Percentiles rank a stretch among this genome's conserved stretches.
phyloP scores from a whole-genome alignment of 2,329 filamentous ascomycete species.

The Aspergillus cejpii region DNA sequence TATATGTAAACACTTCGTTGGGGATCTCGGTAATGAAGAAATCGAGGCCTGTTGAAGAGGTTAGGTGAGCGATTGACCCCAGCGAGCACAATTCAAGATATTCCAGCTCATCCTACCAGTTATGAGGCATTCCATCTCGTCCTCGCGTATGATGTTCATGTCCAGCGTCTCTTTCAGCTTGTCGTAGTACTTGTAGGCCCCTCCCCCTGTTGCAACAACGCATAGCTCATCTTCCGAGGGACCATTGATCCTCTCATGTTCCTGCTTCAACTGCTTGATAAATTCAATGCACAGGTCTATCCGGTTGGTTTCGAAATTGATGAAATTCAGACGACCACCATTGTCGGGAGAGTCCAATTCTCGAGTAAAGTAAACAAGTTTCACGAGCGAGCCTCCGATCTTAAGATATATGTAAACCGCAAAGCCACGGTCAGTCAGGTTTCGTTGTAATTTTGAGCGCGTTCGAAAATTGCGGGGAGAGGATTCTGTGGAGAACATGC shows the following conservation, averaged over 20 bases:
- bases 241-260: constrained; percentile 70
- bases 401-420: constrained; percentile 42
- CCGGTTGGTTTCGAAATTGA: constrained; percentile 90
- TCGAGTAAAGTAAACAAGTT: constrained; percentile 94
- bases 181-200: constrained; percentile 95
- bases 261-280: constrained; percentile 75
- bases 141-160: constrained; percentile 82
- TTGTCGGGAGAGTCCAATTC: constrained; percentile 72
- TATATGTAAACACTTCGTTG: constrained; percentile 94
- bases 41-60: constrained; percentile 62
- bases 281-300: constrained; percentile 93
- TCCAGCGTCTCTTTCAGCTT: constrained; percentile 74
- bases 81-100: background rate
- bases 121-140: constrained; percentile 98
- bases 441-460: constrained; percentile 2
- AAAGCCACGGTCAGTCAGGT: constrained; percentile 5
- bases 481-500: constrained; percentile 27
- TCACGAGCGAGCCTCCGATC: constrained; percentile 93
- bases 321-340: constrained; percentile 86
- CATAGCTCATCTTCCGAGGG: constrained; percentile 64
- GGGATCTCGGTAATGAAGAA: constrained; percentile 99
- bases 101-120: constrained; percentile 55
- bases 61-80: constrained; percentile 3
- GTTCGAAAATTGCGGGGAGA: constrained; percentile 26
- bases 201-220: constrained; percentile 92